phyloP scores from a whole-genome alignment of 2,329 filamentous ascomycete genomes.

The Fusarium caatingaense region DNA sequence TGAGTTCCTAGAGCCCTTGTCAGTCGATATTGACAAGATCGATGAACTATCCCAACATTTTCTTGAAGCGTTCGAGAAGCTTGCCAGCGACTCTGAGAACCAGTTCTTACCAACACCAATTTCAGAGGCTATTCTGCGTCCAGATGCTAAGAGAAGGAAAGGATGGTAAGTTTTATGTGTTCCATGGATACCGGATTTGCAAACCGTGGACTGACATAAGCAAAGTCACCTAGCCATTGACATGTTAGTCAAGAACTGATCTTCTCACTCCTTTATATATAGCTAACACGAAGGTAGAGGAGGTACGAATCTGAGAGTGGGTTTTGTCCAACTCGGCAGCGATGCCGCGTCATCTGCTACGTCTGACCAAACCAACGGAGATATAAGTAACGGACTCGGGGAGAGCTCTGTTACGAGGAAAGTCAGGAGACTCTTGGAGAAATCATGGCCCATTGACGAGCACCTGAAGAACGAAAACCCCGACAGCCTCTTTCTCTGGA shows the following conservation, averaged over 20 bases:
- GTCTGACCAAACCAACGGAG: slow-evolving; percentile 11
- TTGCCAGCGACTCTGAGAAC: slow-evolving; percentile 64
- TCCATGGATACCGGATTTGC: background rate
- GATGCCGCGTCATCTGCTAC: slow-evolving; percentile 40
- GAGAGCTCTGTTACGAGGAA: slow-evolving; percentile 47
- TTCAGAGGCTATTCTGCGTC: slow-evolving; percentile 67
- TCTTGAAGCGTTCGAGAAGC: slow-evolving; percentile 57
- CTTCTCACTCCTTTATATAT: background rate
- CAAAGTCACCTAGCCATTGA: slow-evolving; percentile 71
- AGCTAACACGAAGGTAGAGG: slow-evolving; percentile 64
- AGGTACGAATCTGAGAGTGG: slow-evolving; percentile 75
- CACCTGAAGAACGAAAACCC: slow-evolving; percentile 79
- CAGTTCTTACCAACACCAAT: slow-evolving; percentile 73
- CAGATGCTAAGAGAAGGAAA: slow-evolving; percentile 55
- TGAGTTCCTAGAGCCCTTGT: slow-evolving; percentile 64
- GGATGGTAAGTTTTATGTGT: slow-evolving; percentile 59
- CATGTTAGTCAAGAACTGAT: slow-evolving; percentile 63
- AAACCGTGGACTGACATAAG: slow-evolving; percentile 21
- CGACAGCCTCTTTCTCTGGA: slow-evolving; percentile 83
- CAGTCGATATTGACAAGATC: slow-evolving; percentile 59
- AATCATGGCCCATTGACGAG: slow-evolving; percentile 78
- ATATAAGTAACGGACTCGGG: slow-evolving; percentile 22
- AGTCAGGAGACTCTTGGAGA: slow-evolving; percentile 72
- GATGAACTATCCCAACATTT: slow-evolving; percentile 62
- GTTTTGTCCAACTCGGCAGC: slow-evolving; percentile 71